phyloP scores from a whole-genome alignment of 176 grass and related monocot genomes.

The Carex kokanica region DNA sequence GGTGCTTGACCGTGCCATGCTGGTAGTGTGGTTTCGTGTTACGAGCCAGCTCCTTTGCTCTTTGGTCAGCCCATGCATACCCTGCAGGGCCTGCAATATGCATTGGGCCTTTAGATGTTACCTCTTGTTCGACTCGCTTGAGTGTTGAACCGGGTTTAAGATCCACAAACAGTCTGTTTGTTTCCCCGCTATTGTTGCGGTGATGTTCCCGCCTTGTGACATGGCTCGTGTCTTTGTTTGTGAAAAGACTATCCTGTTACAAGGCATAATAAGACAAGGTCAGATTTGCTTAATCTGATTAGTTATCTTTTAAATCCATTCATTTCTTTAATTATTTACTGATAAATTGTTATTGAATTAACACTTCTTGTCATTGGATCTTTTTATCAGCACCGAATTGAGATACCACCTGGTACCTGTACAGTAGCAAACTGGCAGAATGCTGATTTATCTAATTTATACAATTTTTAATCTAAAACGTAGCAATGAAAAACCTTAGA shows the following conservation, averaged over 20 bases:
- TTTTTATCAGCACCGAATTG: not conserved
- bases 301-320: not conserved
- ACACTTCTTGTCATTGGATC: not conserved
- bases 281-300: not conserved
- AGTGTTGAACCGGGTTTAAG: constrained; percentile 36
- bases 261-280: not conserved
- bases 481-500: not conserved
- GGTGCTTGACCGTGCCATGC: constrained; percentile 38
- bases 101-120: constrained; percentile 14
- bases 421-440: not conserved
- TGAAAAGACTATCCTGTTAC: constrained; percentile 37
- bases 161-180: constrained; percentile 40
- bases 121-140: constrained; percentile 22
- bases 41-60: constrained; percentile 30
- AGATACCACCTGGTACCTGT: not conserved
- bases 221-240: not conserved
- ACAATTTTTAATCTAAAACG: not conserved
- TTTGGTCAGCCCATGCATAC: constrained; percentile 23
- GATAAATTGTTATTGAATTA: not conserved
- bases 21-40: constrained; percentile 23
- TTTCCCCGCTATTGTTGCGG: constrained; percentile 26
- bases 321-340: not conserved
- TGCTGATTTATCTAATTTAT: constrained; percentile 3
- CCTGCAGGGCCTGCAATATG: not conserved
- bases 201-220: constrained; percentile 14